These are phyloP conservation scores for Cryptococcus neoformans DNA, from an alignment of 1,284 basidiomycete genomes.

Conservation along the genomic window DNA sequence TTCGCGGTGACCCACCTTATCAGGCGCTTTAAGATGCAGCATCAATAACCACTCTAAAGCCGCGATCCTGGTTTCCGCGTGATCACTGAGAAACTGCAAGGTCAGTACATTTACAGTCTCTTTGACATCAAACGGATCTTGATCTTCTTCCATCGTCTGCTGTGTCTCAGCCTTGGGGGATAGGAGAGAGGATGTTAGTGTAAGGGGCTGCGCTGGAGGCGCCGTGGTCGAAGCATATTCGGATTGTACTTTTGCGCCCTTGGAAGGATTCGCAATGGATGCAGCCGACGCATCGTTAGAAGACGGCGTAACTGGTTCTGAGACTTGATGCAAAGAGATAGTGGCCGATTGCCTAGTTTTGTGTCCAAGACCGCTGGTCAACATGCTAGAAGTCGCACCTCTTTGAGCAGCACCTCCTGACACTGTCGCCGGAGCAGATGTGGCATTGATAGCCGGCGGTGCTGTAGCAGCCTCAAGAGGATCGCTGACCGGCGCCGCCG, in stretches of 20 bases:
- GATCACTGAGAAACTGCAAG: constrained; percentile 90
- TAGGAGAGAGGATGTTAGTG: background rate
- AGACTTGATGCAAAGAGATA: constrained; percentile 36
- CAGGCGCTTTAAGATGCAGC: constrained; percentile 96
- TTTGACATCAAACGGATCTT: constrained; percentile 88
- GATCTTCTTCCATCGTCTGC: constrained; percentile 42
- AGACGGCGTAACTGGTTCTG: constrained; percentile 44
- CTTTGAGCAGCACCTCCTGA: too few relatives aligned
- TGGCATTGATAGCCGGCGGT: background rate
- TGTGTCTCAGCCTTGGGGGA: background rate
- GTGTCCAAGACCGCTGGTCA: constrained; percentile 11
- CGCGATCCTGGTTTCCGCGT: constrained; percentile 92
- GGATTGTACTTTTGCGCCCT: background rate
- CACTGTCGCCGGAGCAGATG: too few relatives aligned
- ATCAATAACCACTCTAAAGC: constrained; percentile 98
- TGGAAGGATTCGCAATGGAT: too few relatives aligned
- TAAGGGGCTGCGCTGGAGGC: constrained; percentile 23
- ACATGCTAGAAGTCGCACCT: background rate
- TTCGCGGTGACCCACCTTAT: constrained; percentile 60
- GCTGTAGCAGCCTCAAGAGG: constrained; percentile 23
- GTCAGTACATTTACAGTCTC: constrained; percentile 89
- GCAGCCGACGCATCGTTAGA: too few relatives aligned
- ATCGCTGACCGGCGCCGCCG: constrained; percentile 23
- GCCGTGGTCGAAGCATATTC: constrained; percentile 21
- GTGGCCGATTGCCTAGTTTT: constrained; percentile 24